Base-by-base conservation (phyloP, 192 early-diverging fungal genomes). In the Phycomyces blakesleeanus region DNA sequence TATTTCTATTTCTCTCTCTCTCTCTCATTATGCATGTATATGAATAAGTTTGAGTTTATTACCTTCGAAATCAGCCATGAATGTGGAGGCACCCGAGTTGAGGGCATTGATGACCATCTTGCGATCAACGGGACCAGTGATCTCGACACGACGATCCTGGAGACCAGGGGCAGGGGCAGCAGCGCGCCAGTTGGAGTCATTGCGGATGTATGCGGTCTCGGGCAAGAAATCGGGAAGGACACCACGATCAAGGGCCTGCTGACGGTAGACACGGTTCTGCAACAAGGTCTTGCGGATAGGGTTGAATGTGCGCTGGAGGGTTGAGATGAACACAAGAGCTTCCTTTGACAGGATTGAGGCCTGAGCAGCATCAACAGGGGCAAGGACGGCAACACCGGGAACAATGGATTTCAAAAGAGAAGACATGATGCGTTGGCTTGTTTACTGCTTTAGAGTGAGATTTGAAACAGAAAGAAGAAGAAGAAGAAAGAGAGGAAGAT, bases 61-160 rank as follows among this genome's bases (percentile, higher is more conserved):
- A 76, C 74, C 74, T 76, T 98, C 96, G 74, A 98, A 96, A 77
- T 98, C 96, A 34, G 96, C 96, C 96, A 98, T 98, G 77, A 92
- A 98, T 34, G 94, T 96, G 61, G 80, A 78, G 29, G 96, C 90
- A 3, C 91, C 94, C 24, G 92, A 91, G 83, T 96, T 98, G 69
- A 98, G 85, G 47, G 96, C 96, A 67, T 98, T 98, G 80, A 98
- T 98, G 71, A 98, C 94, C 96, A 98, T 98, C 80, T 98, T 98
- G 73, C 96, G 89, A 80, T 96, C 94, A 49, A 96, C 94, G 7
- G 96, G 96, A 22, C 96, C 94, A 44, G 94, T 98, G 77, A 98
- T 98, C 78, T 98, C 96, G 58, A 98, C 94, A 56, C 94, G 87
- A 50, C 96, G 87, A 75, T 96, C 94, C 22, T 85, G 77, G 37